Conservation (phyloP, 176 grass and related monocot genomes). For the Oryza meyeriana region DNA sequence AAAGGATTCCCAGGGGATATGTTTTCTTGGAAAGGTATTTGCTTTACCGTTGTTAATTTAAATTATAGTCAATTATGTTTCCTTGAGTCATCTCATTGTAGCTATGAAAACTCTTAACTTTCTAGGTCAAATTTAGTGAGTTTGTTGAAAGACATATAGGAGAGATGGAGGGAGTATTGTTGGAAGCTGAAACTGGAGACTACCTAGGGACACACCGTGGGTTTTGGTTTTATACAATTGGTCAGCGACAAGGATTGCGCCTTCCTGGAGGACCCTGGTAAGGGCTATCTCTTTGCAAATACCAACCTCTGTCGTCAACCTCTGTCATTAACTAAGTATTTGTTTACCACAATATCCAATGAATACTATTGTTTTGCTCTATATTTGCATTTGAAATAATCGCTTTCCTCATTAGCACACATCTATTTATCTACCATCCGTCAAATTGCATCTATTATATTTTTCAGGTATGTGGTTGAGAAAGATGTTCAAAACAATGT, state of each 20-base stretch:
- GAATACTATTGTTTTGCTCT: not conserved
- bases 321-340: slow-evolving; percentile 18
- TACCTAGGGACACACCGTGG: slow-evolving; percentile 81
- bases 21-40: slow-evolving; percentile 91
- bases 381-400: not conserved
- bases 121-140: slow-evolving; percentile 95
- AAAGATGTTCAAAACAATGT: slow-evolving; percentile 92
- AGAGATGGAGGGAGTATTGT: slow-evolving; percentile 72
- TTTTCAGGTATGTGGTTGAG: slow-evolving; percentile 83
- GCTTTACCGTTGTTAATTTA: not conserved
- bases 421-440: not conserved
- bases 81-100: not conserved
- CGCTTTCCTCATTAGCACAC: not conserved
- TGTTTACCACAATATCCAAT: not conserved
- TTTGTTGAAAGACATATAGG: slow-evolving; percentile 95
- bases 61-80: not conserved
- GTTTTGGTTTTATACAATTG: slow-evolving; percentile 99
- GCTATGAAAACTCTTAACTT: slow-evolving; percentile 12
- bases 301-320: not conserved
- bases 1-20: slow-evolving; percentile 98
- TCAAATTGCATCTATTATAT: not conserved
- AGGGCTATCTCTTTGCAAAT: not conserved
- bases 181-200: slow-evolving; percentile 96
- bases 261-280: slow-evolving; percentile 98
- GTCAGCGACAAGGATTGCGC: slow-evolving; percentile 79